Evolutionary conservation across 805 yeast species (phyloP).

Genomic region (Ogataea paraovalis): DNA sequence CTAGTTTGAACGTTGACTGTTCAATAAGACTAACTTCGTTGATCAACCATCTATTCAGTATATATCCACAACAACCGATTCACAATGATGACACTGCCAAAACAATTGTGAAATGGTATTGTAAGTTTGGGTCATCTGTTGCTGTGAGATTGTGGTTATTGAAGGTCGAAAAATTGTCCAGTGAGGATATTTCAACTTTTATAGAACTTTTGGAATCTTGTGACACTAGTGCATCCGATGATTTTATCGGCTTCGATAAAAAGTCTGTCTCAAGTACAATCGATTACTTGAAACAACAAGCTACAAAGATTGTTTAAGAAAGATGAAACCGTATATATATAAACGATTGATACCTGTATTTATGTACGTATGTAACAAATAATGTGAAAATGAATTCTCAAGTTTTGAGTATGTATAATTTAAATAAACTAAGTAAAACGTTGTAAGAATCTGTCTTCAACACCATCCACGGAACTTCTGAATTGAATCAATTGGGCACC

Average conservation of each 20-base stretch:
- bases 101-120: slow-evolving; percentile 17
- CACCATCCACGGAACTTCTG: slow-evolving; percentile 58
- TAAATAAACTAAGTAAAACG: slow-evolving; percentile 6
- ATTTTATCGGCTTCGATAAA: slow-evolving; percentile 6
- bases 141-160: slow-evolving; percentile 24
- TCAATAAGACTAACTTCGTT: slow-evolving; percentile 21
- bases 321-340: background rate
- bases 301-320: background rate
- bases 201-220: slow-evolving; percentile 1
- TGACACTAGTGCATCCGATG: background rate
- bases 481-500: slow-evolving; percentile 37
- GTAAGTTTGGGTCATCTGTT: slow-evolving; percentile 21
- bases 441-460: slow-evolving; percentile 52
- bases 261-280: slow-evolving; percentile 1
- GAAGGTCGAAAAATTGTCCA: slow-evolving; percentile 1
- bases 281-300: slow-evolving; percentile 3
- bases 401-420: background rate
- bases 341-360: background rate
- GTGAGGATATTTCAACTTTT: slow-evolving; percentile 5
- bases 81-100: slow-evolving; percentile 6
- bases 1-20: slow-evolving; percentile 4
- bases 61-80: slow-evolving; percentile 8
- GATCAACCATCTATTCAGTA: slow-evolving; percentile 10
- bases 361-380: background rate
- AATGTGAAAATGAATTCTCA: background rate